A percentile compares a stretch with the other conserved stretches of the same genome.
These are phyloP conservation scores for Nicotiana otophora DNA, from an alignment of 257 asterid species.

Conservation along the genomic window DNA sequence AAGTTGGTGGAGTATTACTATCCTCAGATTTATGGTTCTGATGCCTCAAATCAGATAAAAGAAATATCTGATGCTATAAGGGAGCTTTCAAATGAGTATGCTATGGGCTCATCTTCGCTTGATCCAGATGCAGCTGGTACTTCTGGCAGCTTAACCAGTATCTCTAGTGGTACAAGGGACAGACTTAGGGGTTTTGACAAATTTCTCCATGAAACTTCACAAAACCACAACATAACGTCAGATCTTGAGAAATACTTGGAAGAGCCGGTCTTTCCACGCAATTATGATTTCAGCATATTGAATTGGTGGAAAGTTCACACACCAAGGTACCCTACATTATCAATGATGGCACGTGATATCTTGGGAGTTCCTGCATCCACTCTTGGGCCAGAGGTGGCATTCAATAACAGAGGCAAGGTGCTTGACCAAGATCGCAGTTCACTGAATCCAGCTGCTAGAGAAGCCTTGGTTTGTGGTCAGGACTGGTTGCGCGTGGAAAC, in stretches of 20 bases:
- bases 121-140: constrained; percentile 43
- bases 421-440: constrained; percentile 57
- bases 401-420: constrained; percentile 59
- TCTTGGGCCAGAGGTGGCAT: constrained; percentile 61
- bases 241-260: constrained; percentile 84
- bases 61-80: constrained; percentile 60
- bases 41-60: constrained; percentile 51
- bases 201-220: constrained; percentile 75
- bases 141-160: constrained; percentile 38
- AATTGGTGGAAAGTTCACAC: constrained; percentile 99
- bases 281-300: constrained; percentile 68
- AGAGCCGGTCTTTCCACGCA: constrained; percentile 91
- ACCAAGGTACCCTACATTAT: constrained; percentile 89
- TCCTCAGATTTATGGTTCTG: constrained; percentile 53
- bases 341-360: constrained; percentile 92
- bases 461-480: constrained; percentile 90
- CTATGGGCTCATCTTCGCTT: constrained; percentile 41
- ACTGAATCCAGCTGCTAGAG: constrained; percentile 65
- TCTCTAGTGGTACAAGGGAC: constrained; percentile 54
- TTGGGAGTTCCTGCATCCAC: constrained; percentile 79
- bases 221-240: constrained; percentile 54
- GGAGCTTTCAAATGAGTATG: constrained; percentile 70
- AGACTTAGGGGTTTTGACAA: constrained; percentile 88
- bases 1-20: constrained; percentile 85
- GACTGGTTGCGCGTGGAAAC: constrained; percentile 77